phyloP scores from a whole-genome alignment of 2,329 filamentous ascomycete species.

The Neofusicoccum ribis region DNA sequence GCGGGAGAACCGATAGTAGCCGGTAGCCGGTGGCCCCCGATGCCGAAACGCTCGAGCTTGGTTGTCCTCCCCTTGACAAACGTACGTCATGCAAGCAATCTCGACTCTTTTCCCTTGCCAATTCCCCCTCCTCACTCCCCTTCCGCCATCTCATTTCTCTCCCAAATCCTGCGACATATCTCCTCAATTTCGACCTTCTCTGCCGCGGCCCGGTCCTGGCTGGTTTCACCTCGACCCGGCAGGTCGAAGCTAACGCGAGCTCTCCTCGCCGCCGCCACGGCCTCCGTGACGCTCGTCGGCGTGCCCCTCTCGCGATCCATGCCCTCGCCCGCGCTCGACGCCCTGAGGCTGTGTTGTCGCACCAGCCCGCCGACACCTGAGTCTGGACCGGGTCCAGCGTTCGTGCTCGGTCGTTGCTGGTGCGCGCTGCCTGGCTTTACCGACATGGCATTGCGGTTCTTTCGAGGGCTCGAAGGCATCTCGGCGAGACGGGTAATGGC shows the following conservation, averaged over 20 bases:
- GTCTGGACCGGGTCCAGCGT: conserved; percentile 22
- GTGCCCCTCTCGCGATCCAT: conserved; percentile 24
- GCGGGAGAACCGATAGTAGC: neutral
- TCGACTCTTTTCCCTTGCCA: conserved; percentile 3
- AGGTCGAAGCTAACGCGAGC: conserved; percentile 17
- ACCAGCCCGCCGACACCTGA: conserved; percentile 3
- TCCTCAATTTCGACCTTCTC: conserved; percentile 35
- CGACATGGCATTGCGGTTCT: neutral
- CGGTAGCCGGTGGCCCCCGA: neutral
- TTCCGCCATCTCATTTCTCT: conserved; percentile 38
- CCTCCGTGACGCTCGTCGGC: conserved; percentile 27
- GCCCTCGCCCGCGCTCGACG: conserved; percentile 23
- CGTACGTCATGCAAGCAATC: neutral
- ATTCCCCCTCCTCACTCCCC: conserved; percentile 31
- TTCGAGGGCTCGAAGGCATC: conserved; percentile 47
- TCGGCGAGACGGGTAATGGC: conserved; percentile 58
- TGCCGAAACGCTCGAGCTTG: neutral
- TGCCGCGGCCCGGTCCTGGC: neutral
- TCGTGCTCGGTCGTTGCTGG: conserved; percentile 26
- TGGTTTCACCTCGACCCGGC: conserved; percentile 18
- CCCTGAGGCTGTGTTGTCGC: conserved; percentile 30
- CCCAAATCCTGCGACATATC: conserved; percentile 43
- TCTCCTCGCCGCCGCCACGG: conserved; percentile 27
- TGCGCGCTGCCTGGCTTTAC: neutral
- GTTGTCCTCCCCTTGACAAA: neutral